Conservation (phyloP, 768 basidiomycete genomes). For the Naganishia vishniacii region DNA sequence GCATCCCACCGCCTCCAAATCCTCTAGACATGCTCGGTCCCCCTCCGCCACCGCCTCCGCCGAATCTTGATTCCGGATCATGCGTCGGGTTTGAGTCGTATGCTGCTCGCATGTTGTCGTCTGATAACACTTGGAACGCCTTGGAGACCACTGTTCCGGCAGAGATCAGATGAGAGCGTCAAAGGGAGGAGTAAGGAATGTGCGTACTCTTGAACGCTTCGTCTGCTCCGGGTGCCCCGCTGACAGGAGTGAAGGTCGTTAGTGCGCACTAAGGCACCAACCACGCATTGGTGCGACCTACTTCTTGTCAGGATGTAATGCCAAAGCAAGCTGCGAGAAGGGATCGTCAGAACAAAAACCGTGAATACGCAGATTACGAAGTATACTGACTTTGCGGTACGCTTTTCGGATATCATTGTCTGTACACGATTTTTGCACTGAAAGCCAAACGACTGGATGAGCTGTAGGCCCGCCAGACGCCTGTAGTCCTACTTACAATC, state of each 20-base stretch:
- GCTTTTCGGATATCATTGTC: conserved; percentile 63
- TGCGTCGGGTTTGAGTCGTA: conserved; percentile 59
- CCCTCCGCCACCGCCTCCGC: conserved; percentile 39
- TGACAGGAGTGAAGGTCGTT: conserved; percentile 51
- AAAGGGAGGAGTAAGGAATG: not conserved
- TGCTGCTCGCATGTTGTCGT: conserved; percentile 80
- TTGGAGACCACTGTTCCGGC: conserved; percentile 79
- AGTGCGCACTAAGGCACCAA: no score
- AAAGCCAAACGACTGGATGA: not conserved
- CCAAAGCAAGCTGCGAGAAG: conserved; percentile 64
- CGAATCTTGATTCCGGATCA: conserved; percentile 71
- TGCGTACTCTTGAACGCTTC: conserved; percentile 92
- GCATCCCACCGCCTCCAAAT: conserved; percentile 37
- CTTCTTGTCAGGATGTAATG: conserved; percentile 53
- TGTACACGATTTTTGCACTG: conserved; percentile 45
- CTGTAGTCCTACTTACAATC: conserved; percentile 44
- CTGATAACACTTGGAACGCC: conserved; percentile 92
- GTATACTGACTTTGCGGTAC: conserved; percentile 81
- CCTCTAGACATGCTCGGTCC: conserved; percentile 31
- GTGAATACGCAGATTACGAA: no score
- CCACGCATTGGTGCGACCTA: no score
- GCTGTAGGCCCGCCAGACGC: not conserved
- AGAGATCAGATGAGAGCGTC: conserved; percentile 12
- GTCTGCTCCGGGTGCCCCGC: conserved; percentile 94
- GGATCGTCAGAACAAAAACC: not conserved